These are phyloP conservation scores for Scedosporium apiospermum DNA, from an alignment of 2,329 filamentous ascomycete species.

Conservation along the genomic window DNA sequence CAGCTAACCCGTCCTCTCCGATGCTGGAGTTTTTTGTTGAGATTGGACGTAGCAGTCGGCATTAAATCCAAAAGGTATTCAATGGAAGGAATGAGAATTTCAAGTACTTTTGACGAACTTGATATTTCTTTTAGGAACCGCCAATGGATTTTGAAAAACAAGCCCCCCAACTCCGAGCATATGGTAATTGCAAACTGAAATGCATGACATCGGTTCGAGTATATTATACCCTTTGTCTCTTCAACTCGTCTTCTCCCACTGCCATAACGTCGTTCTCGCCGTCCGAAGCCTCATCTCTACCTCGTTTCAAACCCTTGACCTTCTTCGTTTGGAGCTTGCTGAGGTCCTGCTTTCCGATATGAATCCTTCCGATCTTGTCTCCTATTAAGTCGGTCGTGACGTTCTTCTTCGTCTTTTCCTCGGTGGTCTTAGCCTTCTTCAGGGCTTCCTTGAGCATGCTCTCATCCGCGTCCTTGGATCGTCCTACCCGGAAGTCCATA, in stretches of 20 bases:
- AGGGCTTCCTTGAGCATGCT: conserved; percentile 80
- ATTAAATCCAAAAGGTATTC: no score
- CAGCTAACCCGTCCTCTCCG: not conserved
- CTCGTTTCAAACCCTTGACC: conserved; percentile 97
- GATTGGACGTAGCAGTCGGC: not conserved
- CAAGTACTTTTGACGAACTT: no score
- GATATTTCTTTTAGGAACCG: no score
- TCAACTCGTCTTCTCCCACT: conserved; percentile 17
- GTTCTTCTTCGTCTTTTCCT: conserved; percentile 91
- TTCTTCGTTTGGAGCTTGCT: conserved; percentile 84
- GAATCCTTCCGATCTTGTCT: conserved; percentile 91
- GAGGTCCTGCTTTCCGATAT: conserved; percentile 85
- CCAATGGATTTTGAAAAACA: not conserved
- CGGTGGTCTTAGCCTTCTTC: conserved; percentile 67
- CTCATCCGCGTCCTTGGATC: conserved; percentile 68
- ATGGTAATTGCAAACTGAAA: no score
- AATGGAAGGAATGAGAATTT: no score
- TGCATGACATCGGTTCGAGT: not conserved
- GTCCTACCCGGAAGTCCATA: conserved; percentile 82
- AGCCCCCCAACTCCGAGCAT: not conserved
- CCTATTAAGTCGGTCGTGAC: conserved; percentile 83
- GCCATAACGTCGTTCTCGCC: conserved; percentile 33
- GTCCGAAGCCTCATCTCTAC: conserved; percentile 40
- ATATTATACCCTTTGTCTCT: conserved; percentile 4
- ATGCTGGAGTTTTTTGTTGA: not conserved